Evolutionary conservation across 139 green algal species (phyloP), one percentile per base, ranked within the genome.

Genomic region (Ulvella scutata): DNA sequence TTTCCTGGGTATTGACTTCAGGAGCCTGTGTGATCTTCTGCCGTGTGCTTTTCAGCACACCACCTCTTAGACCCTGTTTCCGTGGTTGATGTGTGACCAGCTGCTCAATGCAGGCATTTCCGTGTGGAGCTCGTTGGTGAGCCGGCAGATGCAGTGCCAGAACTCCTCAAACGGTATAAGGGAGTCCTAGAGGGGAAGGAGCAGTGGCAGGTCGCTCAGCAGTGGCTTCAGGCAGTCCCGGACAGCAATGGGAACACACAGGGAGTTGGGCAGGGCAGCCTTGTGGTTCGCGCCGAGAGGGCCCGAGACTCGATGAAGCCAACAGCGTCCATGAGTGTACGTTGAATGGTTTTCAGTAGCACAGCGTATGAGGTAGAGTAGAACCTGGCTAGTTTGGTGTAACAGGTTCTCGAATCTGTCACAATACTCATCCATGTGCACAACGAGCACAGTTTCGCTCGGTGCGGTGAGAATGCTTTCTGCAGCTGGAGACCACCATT

Each of bases 121-220:
- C 78, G 91, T 0, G 73, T 96, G 2, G 91, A 96, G 86, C 85
- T 96, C 35, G 91, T 94, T 29, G 90, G 93, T 62, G 87, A 95
- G 81, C 61, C 80, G 4, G 72, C 83, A 0, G 72, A 87, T 17
- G 33, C 80, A 4, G 90, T 93, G 51, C 75, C 26, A 3, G 72
- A 79, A 1, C 60, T 94, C 74, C 77, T 94, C 33, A 61, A 93
- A 43, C 79, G 81, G 3, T 94, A 96, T 79, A 72, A 67, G 40
- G 79, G 76, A 20, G 72, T 86, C 26, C 28, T 85, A 4, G 38
- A 77, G 37, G 84, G 79, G 34, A 26, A 60, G 1, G 28, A 7
- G 1, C 3, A 37, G 6, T 72, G 78, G 1, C 51, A 75, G 4
- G 81, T 86, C n/a, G 43, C 83, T 34, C 86, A 78, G 85, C 37